A percentile compares a stretch with the other conserved stretches of the same genome.
These are phyloP conservation scores for Chytriomyces confervae DNA, from an alignment of 192 early-diverging fungal species.

Conservation along the genomic window DNA sequence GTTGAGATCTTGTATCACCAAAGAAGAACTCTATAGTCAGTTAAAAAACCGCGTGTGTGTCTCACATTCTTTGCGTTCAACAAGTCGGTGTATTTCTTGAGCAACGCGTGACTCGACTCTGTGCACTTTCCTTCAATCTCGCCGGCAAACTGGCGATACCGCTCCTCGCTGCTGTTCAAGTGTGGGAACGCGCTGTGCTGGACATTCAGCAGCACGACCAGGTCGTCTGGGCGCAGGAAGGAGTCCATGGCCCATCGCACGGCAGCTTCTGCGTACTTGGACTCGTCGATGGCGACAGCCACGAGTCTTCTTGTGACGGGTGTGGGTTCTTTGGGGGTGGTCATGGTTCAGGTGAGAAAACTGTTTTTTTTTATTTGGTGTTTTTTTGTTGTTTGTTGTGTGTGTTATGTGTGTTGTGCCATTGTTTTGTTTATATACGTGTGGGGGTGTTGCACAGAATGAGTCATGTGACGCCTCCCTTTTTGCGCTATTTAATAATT, in stretches of 20 bases:
- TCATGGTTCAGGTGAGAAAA: too few species aligned
- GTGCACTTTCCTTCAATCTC: neutral
- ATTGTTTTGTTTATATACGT: too few species aligned
- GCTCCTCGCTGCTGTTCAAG: neutral
- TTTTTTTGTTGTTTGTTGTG: too few species aligned
- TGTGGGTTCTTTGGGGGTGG: too few species aligned
- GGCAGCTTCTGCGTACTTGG: constrained; percentile 24
- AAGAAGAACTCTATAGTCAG: neutral
- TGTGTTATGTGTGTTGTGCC: too few species aligned
- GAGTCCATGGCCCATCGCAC: constrained; percentile 41
- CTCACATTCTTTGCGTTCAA: neutral
- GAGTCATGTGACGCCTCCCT: too few species aligned
- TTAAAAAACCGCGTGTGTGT: too few species aligned
- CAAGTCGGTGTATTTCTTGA: neutral
- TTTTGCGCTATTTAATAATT: too few species aligned
- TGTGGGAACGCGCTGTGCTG: neutral
- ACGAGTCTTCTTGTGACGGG: neutral
- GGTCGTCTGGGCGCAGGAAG: constrained; percentile 20
- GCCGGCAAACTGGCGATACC: neutral
- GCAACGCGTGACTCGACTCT: neutral
- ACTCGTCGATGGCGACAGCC: constrained; percentile 40
- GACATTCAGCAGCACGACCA: constrained; percentile 37
- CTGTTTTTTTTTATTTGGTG: too few species aligned
- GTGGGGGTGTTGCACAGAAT: too few species aligned
- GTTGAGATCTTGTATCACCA: neutral